Percentiles rank a stretch among this genome's conserved stretches.
phyloP scores from a whole-genome alignment of 2,329 filamentous ascomycete species.

The Colletotrichum sp. region DNA sequence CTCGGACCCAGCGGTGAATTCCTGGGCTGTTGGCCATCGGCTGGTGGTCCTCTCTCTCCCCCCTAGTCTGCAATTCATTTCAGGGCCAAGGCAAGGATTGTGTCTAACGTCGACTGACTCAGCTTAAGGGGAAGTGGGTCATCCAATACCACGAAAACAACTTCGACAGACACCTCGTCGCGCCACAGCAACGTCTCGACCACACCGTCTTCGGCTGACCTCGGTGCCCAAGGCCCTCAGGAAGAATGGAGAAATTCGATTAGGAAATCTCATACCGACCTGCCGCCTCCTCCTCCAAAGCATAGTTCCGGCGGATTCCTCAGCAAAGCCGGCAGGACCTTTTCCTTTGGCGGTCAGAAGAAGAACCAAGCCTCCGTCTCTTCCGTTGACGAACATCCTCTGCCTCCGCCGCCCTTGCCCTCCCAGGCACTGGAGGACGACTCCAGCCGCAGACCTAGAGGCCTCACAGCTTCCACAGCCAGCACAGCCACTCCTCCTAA shows the following conservation, averaged over 20 bases:
- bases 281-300: conserved; percentile 50
- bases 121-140: conserved; percentile 60
- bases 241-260: conserved; percentile 43
- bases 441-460: conserved; percentile 44
- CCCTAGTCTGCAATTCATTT: conserved; percentile 23
- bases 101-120: conserved; percentile 39
- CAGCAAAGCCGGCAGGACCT: conserved; percentile 61
- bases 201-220: conserved; percentile 61
- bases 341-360: conserved; percentile 64
- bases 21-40: not conserved
- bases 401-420: conserved; percentile 41
- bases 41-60: conserved; percentile 14
- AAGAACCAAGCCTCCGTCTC: conserved; percentile 48
- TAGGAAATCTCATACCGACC: conserved; percentile 44
- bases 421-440: conserved; percentile 33
- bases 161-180: conserved; percentile 64
- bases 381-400: conserved; percentile 39
- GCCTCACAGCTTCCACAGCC: conserved; percentile 58
- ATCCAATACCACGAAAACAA: conserved; percentile 65
- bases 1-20: conserved; percentile 17
- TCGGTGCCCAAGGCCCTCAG: conserved; percentile 35
- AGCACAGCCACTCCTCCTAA: conserved; percentile 58
- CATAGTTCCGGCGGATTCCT: conserved; percentile 52
- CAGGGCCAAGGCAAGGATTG: conserved; percentile 23
- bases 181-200: conserved; percentile 68